A percentile compares a stretch with the other conserved stretches of the same genome.
These are phyloP conservation scores for Catunica adiposa DNA, from an alignment of 2,329 filamentous ascomycete genomes.

Conservation along the genomic window DNA sequence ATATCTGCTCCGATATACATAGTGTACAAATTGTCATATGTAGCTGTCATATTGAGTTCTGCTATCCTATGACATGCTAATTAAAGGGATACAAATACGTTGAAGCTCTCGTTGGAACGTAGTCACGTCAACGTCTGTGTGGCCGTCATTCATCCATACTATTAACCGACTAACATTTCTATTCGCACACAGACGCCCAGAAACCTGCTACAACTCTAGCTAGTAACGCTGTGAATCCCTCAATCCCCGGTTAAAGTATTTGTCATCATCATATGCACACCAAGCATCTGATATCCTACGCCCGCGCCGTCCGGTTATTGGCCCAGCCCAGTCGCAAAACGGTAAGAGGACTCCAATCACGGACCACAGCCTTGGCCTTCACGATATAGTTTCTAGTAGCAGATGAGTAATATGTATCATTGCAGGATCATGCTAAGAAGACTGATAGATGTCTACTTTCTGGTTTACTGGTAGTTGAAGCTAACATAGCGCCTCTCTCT, in stretches of 20 bases:
- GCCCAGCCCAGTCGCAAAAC: slow-evolving; percentile 2
- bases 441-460: too few relatives aligned
- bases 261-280: not conserved
- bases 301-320: not conserved
- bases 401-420: too few relatives aligned
- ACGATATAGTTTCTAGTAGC: too few relatives aligned
- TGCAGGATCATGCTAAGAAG: too few relatives aligned
- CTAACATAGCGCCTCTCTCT: too few relatives aligned
- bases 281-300: not conserved
- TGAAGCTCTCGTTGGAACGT: too few relatives aligned
- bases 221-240: too few relatives aligned
- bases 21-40: not conserved
- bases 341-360: slow-evolving; percentile 3
- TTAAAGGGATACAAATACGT: too few relatives aligned
- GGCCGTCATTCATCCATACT: too few relatives aligned
- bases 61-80: not conserved
- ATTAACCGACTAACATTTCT: not conserved
- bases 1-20: not conserved
- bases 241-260: not conserved
- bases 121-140: not conserved
- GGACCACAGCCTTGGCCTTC: not conserved
- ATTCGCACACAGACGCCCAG: not conserved
- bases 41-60: not conserved
- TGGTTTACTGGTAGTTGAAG: too few relatives aligned
- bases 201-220: not conserved